These are phyloP conservation scores for Cyclotella distinguenda DNA, from an alignment of 108 stramenopile species.

Conservation along the genomic window DNA sequence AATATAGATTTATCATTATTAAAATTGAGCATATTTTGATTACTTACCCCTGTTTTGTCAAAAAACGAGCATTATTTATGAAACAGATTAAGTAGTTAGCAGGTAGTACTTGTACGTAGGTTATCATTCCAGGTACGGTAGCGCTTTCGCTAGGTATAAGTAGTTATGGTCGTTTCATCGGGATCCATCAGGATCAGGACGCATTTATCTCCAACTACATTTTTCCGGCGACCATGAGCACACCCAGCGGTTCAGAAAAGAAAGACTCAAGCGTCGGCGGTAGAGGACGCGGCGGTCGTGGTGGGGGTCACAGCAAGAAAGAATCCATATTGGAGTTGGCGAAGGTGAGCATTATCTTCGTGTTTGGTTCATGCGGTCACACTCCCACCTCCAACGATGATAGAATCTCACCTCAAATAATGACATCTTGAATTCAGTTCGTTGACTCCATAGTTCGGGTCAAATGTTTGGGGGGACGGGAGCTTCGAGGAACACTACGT, in stretches of 20 bases:
- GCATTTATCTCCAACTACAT: no score
- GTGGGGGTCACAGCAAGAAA: conserved; percentile 55
- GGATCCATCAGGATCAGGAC: no score
- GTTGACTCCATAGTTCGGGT: conserved; percentile 78
- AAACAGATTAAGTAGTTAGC: no score
- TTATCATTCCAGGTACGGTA: no score
- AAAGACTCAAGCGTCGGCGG: conserved; percentile 6
- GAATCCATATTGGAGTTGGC: conserved; percentile 84
- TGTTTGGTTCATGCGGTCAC: background rate
- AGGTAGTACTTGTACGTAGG: no score
- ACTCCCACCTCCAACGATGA: background rate
- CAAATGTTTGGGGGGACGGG: conserved; percentile 83
- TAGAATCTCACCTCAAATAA: background rate
- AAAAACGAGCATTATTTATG: no score
- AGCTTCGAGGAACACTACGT: conserved; percentile 66
- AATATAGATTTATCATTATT: no score
- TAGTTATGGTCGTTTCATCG: no score
- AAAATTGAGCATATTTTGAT: no score
- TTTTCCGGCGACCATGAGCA: conserved; percentile 18
- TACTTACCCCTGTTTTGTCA: no score
- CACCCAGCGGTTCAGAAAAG: background rate
- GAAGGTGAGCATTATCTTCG: conserved; percentile 32
- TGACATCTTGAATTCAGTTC: conserved; percentile 24
- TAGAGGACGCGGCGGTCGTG: conserved; percentile 36
- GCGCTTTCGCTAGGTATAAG: background rate